phyloP scores from a whole-genome alignment of 1,284 basidiomycete genomes.

The Megacollybia platyphylla region DNA sequence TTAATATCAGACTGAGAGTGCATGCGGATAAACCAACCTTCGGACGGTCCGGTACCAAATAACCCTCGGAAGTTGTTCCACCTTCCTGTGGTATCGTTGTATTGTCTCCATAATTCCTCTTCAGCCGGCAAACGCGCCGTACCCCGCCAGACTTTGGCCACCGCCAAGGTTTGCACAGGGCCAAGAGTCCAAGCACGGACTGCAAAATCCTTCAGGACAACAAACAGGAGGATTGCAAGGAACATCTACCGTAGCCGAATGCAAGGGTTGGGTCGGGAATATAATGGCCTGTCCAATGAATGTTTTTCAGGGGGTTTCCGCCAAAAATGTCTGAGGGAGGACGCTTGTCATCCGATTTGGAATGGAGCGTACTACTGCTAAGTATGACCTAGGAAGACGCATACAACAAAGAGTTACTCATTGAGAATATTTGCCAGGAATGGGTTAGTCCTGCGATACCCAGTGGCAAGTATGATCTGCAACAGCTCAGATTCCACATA shows the following conservation, averaged over 20 bases:
- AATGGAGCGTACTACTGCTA: too few species aligned
- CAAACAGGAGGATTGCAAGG: neutral
- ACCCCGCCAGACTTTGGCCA: slow-evolving; percentile 14
- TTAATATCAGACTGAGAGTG: neutral
- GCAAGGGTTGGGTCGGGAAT: slow-evolving; percentile 13
- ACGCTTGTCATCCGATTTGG: neutral
- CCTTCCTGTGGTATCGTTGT: slow-evolving; percentile 8
- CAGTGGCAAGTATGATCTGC: slow-evolving; percentile 13
- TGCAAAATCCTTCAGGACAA: neutral
- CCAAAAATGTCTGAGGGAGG: slow-evolving; percentile 6
- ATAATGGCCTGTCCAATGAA: slow-evolving; percentile 14
- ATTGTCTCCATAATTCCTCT: slow-evolving; percentile 9
- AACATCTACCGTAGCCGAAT: slow-evolving; percentile 10
- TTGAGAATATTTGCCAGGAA: slow-evolving; percentile 7
- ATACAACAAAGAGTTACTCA: slow-evolving; percentile 1
- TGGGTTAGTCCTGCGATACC: slow-evolving; percentile 9
- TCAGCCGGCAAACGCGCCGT: slow-evolving; percentile 12
- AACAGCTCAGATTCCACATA: neutral
- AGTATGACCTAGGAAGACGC: neutral
- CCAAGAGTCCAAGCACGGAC: slow-evolving; percentile 13
- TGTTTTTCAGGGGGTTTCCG: slow-evolving; percentile 7
- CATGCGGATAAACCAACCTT: slow-evolving; percentile 7
- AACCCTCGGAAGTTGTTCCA: slow-evolving; percentile 12
- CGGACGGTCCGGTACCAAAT: slow-evolving; percentile 10
- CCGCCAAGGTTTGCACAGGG: slow-evolving; percentile 10